phyloP scores from a whole-genome alignment of 2,329 filamentous ascomycete genomes.

The Aspergillus viridinutans region DNA sequence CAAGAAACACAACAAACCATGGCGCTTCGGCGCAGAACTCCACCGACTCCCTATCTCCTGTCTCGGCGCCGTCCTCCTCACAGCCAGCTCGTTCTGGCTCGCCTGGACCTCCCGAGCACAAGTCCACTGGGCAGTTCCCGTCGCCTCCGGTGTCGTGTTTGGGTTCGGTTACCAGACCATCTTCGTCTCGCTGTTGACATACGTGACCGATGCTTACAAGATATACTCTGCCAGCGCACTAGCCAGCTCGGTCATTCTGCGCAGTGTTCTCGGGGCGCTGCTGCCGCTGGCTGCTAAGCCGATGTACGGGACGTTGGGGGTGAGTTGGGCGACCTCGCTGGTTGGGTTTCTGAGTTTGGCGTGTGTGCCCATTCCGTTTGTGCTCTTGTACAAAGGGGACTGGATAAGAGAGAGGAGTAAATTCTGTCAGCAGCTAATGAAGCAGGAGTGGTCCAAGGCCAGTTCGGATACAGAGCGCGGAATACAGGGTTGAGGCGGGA shows the following conservation, averaged over 20 bases:
- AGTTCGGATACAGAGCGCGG: not conserved
- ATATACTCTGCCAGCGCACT: slow-evolving; percentile 58
- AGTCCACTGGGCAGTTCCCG: slow-evolving; percentile 53
- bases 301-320: slow-evolving; percentile 36
- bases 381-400: slow-evolving; percentile 26
- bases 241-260: slow-evolving; percentile 48
- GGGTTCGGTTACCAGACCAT: slow-evolving; percentile 60
- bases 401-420: slow-evolving; percentile 27
- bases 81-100: slow-evolving; percentile 51
- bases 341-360: slow-evolving; percentile 37
- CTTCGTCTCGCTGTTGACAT: slow-evolving; percentile 62
- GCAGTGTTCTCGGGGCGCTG: slow-evolving; percentile 51
- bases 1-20: slow-evolving; percentile 47
- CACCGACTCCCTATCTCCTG: slow-evolving; percentile 68
- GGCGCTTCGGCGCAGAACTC: slow-evolving; percentile 56
- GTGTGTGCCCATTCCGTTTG: slow-evolving; percentile 40
- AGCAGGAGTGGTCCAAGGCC: slow-evolving; percentile 16
- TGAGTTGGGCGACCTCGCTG: slow-evolving; percentile 40
- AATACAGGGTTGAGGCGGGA: not conserved
- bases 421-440: slow-evolving; percentile 27
- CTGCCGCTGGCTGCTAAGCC: slow-evolving; percentile 50
- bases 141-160: slow-evolving; percentile 59
- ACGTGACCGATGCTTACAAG: slow-evolving; percentile 64
- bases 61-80: slow-evolving; percentile 62
- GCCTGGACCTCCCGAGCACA: slow-evolving; percentile 53